A percentile compares a stretch with the other conserved stretches of the same genome.
phyloP scores from a whole-genome alignment of 495 filamentous ascomycete species.

The Lasiosphaeriaceae sp. region DNA sequence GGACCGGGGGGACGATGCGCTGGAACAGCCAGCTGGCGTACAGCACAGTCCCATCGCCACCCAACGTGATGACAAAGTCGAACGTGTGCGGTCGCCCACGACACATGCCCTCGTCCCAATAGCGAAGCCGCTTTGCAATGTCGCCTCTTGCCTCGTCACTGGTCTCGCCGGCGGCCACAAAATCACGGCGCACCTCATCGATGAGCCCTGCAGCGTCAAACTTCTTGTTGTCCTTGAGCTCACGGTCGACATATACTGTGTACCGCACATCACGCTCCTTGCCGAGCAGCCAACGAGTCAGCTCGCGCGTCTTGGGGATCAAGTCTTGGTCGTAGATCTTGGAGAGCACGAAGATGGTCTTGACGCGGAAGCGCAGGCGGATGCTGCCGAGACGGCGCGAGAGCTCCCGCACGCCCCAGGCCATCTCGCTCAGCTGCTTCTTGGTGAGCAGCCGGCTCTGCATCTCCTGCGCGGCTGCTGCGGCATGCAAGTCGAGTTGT shows the following conservation, averaged over 20 bases:
- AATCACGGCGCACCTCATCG: conserved; percentile 32
- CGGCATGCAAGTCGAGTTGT: conserved; percentile 17
- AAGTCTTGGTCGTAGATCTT: conserved; percentile 82
- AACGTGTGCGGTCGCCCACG: conserved; percentile 75
- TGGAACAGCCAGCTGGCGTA: conserved; percentile 98
- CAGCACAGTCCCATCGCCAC: conserved; percentile 94
- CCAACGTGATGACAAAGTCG: conserved; percentile 89
- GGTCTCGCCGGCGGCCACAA: conserved; percentile 12
- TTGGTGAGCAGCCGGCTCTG: conserved; percentile 73
- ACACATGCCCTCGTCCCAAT: conserved; percentile 80
- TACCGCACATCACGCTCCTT: conserved; percentile 64
- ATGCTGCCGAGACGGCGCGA: conserved; percentile 79
- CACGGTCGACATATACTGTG: conserved; percentile 77
- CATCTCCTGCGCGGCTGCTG: conserved; percentile 18
- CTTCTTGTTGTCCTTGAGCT: conserved; percentile 59
- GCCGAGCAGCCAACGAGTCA: conserved; percentile 83
- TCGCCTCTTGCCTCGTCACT: conserved; percentile 39
- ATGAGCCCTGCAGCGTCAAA: conserved; percentile 68
- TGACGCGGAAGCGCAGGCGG: conserved; percentile 72
- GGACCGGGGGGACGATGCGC: conserved; percentile 87
- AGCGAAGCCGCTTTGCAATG: conserved; percentile 60
- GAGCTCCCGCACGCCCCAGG: conserved; percentile 86
- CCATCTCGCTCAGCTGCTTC: conserved; percentile 91
- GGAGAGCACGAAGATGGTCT: conserved; percentile 80
- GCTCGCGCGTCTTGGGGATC: conserved; percentile 71